Evolutionary conservation across 345 rosid species (phyloP).

Genomic region (Erysimum cheiranthoides): DNA sequence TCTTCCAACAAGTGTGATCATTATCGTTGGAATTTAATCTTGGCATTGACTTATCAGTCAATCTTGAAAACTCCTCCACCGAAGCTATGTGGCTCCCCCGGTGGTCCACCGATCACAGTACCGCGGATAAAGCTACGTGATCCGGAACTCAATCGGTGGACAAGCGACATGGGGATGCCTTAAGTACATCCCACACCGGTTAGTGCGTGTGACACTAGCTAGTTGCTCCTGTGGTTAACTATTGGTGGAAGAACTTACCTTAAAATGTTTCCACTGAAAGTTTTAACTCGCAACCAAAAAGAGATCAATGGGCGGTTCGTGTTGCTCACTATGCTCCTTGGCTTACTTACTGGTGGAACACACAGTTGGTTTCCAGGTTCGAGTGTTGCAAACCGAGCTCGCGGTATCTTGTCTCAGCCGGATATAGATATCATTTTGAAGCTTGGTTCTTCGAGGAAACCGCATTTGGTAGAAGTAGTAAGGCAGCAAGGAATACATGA

Average conservation of each 20-base stretch:
- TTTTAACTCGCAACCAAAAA: slow-evolving; percentile 42
- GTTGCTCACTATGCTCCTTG: slow-evolving; percentile 65
- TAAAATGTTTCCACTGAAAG: slow-evolving; percentile 50
- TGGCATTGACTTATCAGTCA: slow-evolving; percentile 51
- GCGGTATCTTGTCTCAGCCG: slow-evolving; percentile 39
- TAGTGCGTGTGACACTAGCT: slow-evolving; percentile 60
- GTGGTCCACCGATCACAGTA: slow-evolving; percentile 54
- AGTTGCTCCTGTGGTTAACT: slow-evolving; percentile 59
- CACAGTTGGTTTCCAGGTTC: slow-evolving; percentile 58
- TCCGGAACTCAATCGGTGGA: slow-evolving; percentile 67
- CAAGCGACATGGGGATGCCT: slow-evolving; percentile 56
- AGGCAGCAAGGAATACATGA: slow-evolving; percentile 69
- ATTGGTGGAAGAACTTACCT: slow-evolving; percentile 64
- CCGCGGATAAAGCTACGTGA: slow-evolving; percentile 55
- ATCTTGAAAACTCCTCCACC: slow-evolving; percentile 53
- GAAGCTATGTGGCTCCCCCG: slow-evolving; percentile 50
- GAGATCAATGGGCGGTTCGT: slow-evolving; percentile 60
- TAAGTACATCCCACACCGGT: slow-evolving; percentile 67
- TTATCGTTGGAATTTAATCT: slow-evolving; percentile 34
- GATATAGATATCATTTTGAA: slow-evolving; percentile 47
- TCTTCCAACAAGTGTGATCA: slow-evolving; percentile 16
- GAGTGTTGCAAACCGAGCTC: slow-evolving; percentile 33
- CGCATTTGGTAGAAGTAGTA: slow-evolving; percentile 51
- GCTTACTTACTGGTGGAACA: slow-evolving; percentile 75
- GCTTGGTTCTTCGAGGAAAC: slow-evolving; percentile 20